phyloP scores from a whole-genome alignment of 139 green algal genomes.

The Eudorina sp. region DNA sequence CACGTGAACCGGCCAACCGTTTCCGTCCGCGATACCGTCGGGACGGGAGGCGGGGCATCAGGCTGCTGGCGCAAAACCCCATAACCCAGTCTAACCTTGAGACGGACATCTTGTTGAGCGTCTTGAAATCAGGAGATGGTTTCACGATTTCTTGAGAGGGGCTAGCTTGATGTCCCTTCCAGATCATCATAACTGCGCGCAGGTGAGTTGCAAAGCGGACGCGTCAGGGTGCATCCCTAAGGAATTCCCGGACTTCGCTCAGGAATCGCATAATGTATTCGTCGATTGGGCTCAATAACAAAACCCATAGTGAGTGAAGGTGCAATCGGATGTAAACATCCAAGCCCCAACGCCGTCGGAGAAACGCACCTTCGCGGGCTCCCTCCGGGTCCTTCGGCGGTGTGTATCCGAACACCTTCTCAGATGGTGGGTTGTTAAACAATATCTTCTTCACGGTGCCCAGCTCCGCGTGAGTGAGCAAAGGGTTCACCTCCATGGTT shows the following conservation, averaged over 20 bases:
- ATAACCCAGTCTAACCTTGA: conserved; percentile 15
- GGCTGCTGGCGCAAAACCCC: neutral
- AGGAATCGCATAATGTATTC: neutral
- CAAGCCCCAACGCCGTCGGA: neutral
- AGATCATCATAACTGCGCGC: conserved; percentile 57
- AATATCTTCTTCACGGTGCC: conserved; percentile 43
- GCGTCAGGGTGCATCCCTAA: neutral
- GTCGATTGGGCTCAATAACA: neutral
- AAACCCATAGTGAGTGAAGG: no score
- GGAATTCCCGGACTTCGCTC: neutral
- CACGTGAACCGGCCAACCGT: no score
- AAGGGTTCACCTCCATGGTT: conserved; percentile 49
- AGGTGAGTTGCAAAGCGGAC: neutral
- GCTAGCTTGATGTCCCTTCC: conserved; percentile 48
- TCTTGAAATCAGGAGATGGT: conserved; percentile 55
- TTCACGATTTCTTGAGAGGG: neutral
- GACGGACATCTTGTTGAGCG: conserved; percentile 51
- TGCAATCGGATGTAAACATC: neutral
- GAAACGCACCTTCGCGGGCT: conserved; percentile 48
- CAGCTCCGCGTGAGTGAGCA: conserved; percentile 34
- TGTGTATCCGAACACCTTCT: conserved; percentile 53
- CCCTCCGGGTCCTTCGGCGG: conserved; percentile 48
- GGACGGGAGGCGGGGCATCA: neutral
- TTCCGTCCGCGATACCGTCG: no score
- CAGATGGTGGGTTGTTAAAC: conserved; percentile 48